Evolutionary conservation across 805 yeast genomes (phyloP).

Genomic region (Naumovozyma dairenensis): DNA sequence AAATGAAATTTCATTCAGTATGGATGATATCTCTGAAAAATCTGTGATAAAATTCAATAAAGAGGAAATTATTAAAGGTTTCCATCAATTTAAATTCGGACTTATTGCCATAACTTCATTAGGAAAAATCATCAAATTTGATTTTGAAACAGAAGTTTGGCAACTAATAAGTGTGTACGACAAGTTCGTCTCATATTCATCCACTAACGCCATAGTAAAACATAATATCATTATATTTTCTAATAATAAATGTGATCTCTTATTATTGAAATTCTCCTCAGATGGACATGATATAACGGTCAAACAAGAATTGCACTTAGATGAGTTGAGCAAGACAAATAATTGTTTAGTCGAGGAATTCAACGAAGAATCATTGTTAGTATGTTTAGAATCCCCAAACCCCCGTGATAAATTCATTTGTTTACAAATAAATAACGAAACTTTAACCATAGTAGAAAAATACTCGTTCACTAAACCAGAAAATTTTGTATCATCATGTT

Average conservation of each 20-base stretch:
- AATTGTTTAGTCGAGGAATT: constrained; percentile 35
- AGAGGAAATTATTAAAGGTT: constrained; percentile 55
- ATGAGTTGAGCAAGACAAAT: constrained; percentile 37
- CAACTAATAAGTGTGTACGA: constrained; percentile 12
- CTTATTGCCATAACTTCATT: constrained; percentile 46
- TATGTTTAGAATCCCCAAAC: constrained; percentile 59
- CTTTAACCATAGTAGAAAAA: constrained; percentile 20
- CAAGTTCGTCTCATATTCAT: constrained; percentile 32
- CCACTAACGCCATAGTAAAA: constrained; percentile 34
- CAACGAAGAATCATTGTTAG: constrained; percentile 23
- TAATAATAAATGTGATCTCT: constrained; percentile 34
- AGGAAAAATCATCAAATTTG: constrained; percentile 40
- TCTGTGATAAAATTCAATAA: constrained; percentile 26
- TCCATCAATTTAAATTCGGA: constrained; percentile 38
- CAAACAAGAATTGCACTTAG: constrained; percentile 14
- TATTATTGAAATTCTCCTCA: constrained; percentile 34
- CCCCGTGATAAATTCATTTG: constrained; percentile 45
- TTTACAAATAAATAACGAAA: constrained; percentile 27
- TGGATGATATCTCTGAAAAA: constrained; percentile 28
- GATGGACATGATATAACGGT: constrained; percentile 24
- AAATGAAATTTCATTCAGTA: constrained; percentile 20
- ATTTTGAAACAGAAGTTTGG: constrained; percentile 22
- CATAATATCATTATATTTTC: constrained; percentile 30
- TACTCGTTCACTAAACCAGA: constrained; percentile 32
- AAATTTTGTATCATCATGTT: constrained; percentile 50